phyloP scores from a whole-genome alignment of 148 eudicot species.

The Vaccinium macrocarpon region DNA sequence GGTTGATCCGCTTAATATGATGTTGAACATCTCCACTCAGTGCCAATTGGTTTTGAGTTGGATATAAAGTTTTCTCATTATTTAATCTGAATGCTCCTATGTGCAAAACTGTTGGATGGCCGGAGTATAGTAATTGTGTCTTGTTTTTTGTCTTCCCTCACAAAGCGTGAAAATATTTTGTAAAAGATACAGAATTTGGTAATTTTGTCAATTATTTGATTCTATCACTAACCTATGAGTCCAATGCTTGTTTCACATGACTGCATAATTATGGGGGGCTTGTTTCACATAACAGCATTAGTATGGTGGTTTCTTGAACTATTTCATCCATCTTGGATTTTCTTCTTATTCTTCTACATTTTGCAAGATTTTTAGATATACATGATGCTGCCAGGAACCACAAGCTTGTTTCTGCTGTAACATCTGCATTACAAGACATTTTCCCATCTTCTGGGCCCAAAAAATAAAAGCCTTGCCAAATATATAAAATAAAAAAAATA shows the following conservation, averaged over 20 bases:
- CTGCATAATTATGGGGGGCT: not conserved
- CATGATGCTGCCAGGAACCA: not conserved
- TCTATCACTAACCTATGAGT: not conserved
- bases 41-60: too few species aligned
- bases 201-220: not conserved
- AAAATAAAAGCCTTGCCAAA: not conserved
- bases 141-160: not conserved
- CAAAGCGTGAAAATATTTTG: not conserved
- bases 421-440: not conserved
- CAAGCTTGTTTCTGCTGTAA: not conserved
- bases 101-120: not conserved
- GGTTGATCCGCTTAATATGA: too few species aligned
- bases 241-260: conserved; percentile 1
- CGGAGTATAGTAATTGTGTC: not conserved
- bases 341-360: not conserved
- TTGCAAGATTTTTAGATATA: not conserved
- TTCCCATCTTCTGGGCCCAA: not conserved
- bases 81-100: not conserved
- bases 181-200: not conserved
- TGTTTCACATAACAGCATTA: not conserved
- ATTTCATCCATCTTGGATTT: not conserved
- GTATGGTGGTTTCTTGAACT: not conserved
- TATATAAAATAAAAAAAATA: too few species aligned
- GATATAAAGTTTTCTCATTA: too few species aligned
- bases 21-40: too few species aligned